A percentile compares a stretch with the other conserved stretches of the same genome.
Evolutionary conservation across 495 filamentous ascomycete genomes (phyloP).

Genomic region (Penicillium antarcticum): DNA sequence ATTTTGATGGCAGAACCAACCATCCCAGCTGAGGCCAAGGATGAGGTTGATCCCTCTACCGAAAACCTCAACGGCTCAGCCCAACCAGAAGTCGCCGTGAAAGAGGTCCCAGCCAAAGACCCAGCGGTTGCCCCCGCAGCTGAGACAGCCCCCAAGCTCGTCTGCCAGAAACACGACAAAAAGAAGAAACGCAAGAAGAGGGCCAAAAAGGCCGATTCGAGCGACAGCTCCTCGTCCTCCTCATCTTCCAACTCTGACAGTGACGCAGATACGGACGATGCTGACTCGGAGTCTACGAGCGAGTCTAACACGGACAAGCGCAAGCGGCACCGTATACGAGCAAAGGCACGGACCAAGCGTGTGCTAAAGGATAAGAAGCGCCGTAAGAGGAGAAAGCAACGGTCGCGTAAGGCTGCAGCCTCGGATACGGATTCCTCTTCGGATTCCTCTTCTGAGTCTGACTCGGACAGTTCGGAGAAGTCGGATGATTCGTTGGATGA

Average conservation of each 20-base stretch:
- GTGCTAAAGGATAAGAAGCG: slow-evolving; percentile 32
- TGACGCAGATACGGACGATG: slow-evolving; percentile 24
- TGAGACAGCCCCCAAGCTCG: slow-evolving; percentile 25
- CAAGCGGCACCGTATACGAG: slow-evolving; percentile 26
- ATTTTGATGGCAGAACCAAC: slow-evolving; percentile 29
- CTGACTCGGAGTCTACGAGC: slow-evolving; percentile 28
- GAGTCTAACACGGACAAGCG: slow-evolving; percentile 34
- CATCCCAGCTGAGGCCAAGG: slow-evolving; percentile 20
- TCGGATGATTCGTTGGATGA: slow-evolving; percentile 29
- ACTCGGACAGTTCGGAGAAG: slow-evolving; percentile 30
- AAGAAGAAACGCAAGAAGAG: slow-evolving; percentile 29
- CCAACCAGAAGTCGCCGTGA: slow-evolving; percentile 4
- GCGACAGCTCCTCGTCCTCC: slow-evolving; percentile 23
- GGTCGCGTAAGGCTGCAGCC: slow-evolving; percentile 28
- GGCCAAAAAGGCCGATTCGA: slow-evolving; percentile 21
- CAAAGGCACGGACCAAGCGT: slow-evolving; percentile 49
- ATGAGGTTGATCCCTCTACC: slow-evolving; percentile 24
- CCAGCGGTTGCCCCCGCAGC: slow-evolving; percentile 17
- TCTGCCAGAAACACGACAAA: slow-evolving; percentile 38
- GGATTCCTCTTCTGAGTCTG: slow-evolving; percentile 30
- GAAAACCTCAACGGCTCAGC: slow-evolving; percentile 22
- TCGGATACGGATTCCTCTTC: slow-evolving; percentile 36
- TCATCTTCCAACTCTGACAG: slow-evolving; percentile 16
- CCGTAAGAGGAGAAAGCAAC: slow-evolving; percentile 40
- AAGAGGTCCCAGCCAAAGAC: slow-evolving; percentile 25